Evolutionary conservation across 306 rosid genomes (phyloP).

Genomic region (Morella rubra): DNA sequence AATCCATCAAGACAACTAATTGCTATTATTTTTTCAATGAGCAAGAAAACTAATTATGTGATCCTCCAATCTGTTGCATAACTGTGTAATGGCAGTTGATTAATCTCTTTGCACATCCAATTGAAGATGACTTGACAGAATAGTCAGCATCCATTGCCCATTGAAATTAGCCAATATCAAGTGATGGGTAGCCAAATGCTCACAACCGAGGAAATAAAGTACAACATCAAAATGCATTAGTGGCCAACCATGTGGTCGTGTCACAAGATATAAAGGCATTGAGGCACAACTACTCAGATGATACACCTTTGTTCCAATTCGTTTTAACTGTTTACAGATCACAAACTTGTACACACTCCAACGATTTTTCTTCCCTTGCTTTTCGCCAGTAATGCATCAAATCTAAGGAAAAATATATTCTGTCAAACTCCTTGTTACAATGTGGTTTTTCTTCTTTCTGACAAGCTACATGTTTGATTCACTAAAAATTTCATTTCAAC

Average conservation of each 20-base stretch:
- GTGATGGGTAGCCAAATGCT: background rate
- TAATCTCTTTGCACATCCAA: background rate
- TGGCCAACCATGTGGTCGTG: background rate
- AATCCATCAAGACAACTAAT: conserved; percentile 1
- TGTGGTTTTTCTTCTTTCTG: background rate
- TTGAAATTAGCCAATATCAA: background rate
- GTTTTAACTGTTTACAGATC: no score
- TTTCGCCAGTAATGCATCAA: background rate
- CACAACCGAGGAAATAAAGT: background rate
- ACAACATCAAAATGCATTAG: background rate
- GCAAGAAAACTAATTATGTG: no score
- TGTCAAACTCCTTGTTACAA: background rate
- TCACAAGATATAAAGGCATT: background rate
- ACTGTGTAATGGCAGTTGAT: background rate
- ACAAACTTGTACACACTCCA: no score
- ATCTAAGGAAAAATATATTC: background rate
- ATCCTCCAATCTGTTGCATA: background rate
- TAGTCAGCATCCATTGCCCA: background rate
- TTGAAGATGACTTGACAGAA: background rate
- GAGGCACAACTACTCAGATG: background rate
- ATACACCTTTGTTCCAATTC: no score
- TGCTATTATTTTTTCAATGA: no score
- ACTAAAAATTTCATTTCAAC: background rate
- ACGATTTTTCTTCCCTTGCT: no score
- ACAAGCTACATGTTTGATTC: no score